Evolutionary conservation across 331 rosid species (phyloP).

Genomic region (Spiraea crenata): DNA sequence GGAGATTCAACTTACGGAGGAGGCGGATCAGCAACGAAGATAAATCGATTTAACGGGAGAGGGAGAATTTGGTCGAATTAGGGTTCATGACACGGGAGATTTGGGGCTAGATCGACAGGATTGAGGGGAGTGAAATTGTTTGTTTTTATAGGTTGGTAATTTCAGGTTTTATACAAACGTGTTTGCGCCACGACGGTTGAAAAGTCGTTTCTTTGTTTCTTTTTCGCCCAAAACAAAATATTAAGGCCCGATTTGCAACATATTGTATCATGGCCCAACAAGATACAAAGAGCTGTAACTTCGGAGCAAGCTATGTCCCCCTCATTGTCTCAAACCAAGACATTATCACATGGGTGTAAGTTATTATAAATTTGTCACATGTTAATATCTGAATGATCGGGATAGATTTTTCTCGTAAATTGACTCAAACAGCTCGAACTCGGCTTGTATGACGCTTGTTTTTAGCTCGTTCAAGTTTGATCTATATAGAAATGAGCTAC

Average conservation of each 20-base stretch:
- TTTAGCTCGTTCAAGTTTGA: too few species aligned
- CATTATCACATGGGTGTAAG: too few species aligned
- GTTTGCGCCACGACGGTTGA: constrained; percentile 7
- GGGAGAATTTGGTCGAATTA: constrained; percentile 14
- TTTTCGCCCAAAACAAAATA: background rate
- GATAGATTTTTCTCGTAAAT: too few species aligned
- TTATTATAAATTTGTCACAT: too few species aligned
- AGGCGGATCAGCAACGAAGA: constrained; percentile 26
- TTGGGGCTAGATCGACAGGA: background rate
- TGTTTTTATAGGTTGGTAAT: background rate
- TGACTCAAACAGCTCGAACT: too few species aligned
- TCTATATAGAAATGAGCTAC: too few species aligned
- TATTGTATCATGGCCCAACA: too few species aligned
- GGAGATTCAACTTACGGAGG: constrained; percentile 22
- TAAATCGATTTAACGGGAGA: background rate
- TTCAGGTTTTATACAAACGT: background rate
- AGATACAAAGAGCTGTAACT: too few species aligned
- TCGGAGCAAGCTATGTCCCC: too few species aligned
- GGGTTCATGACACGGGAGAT: constrained; percentile 13
- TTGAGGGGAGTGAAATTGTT: background rate
- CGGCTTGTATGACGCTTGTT: too few species aligned
- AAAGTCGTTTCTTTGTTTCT: background rate
- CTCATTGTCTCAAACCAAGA: too few species aligned
- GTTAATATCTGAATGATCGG: too few species aligned
- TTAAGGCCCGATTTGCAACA: background rate